Percentiles rank a stretch among this genome's conserved stretches.
phyloP scores from a whole-genome alignment of 345 rosid species.

The Theobroma cacao region DNA sequence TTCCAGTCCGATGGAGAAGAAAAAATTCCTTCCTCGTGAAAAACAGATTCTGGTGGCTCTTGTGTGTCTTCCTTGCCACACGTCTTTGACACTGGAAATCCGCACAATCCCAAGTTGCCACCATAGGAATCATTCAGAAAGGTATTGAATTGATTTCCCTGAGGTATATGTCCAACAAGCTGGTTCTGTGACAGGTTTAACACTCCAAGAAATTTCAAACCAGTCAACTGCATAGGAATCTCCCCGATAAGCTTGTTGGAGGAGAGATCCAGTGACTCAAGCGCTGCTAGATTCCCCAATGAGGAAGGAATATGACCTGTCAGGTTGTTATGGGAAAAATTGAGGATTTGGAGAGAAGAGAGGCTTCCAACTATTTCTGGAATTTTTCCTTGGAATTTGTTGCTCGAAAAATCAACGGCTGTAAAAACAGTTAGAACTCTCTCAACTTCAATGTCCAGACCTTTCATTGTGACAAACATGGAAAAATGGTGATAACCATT shows the following conservation, averaged over 20 bases:
- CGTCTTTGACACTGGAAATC: neutral
- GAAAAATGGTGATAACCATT: no score
- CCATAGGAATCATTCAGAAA: neutral
- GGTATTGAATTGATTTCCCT: neutral
- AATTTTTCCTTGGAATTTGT: neutral
- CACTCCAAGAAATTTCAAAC: neutral
- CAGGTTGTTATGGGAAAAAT: neutral
- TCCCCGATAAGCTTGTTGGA: neutral
- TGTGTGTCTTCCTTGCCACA: neutral
- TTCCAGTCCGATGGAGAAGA: neutral
- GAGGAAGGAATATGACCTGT: neutral
- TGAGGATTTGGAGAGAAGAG: neutral
- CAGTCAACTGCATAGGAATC: neutral
- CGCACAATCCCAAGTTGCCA: neutral
- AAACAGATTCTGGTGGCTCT: neutral
- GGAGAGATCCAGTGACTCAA: slow-evolving; percentile 5
- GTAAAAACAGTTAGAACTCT: slow-evolving; percentile 19
- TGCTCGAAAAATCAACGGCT: slow-evolving; percentile 23
- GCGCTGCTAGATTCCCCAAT: neutral
- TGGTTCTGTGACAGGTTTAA: slow-evolving; percentile 19
- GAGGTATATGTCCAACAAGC: slow-evolving; percentile 19
- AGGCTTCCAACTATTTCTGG: neutral
- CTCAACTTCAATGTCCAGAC: neutral
- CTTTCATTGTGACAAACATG: neutral
- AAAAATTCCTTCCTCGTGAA: neutral